Percentiles rank a stretch among this genome's conserved stretches.
Conservation (phyloP, 352 stramenopile genomes). For the Globisporangium alternatum region DNA sequence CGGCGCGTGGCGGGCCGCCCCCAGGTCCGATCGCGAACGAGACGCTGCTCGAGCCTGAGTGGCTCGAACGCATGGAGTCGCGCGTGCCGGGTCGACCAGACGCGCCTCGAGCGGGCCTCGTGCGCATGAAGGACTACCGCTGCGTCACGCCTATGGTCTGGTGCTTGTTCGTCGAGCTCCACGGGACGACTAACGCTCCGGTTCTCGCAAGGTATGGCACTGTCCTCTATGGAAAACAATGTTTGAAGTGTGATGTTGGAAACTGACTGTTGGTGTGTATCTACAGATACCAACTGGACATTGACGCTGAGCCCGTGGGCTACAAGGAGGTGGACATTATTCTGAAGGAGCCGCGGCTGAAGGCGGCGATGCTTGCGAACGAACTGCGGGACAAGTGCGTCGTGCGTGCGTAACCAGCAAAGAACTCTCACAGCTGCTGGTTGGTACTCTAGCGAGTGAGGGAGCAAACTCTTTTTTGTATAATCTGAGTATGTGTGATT, state of each 20-base stretch:
- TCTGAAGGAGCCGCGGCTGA: conserved; percentile 27
- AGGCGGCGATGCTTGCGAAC: conserved; percentile 28
- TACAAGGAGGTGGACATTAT: conserved; percentile 19
- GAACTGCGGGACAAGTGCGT: conserved; percentile 41
- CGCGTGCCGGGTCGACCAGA: conserved; percentile 32
- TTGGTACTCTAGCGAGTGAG: background rate
- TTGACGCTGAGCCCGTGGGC: conserved; percentile 25
- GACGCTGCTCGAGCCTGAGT: conserved; percentile 44
- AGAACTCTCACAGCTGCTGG: background rate
- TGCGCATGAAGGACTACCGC: conserved; percentile 55
- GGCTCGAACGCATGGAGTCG: conserved; percentile 31
- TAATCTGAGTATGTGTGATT: conserved; percentile 5
- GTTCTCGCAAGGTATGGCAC: conserved; percentile 22
- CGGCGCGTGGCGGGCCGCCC: conserved; percentile 33
- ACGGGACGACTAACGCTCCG: conserved; percentile 45
- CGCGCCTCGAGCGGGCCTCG: conserved; percentile 35
- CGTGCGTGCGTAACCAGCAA: background rate
- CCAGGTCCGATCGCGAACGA: conserved; percentile 64
- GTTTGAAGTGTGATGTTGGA: background rate
- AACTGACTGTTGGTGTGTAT: background rate
- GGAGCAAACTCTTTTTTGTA: background rate
- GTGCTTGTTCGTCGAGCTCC: conserved; percentile 58
- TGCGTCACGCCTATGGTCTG: conserved; percentile 78
- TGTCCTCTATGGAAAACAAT: background rate
- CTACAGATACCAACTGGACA: conserved; percentile 26